Evolutionary conservation across 2,329 filamentous ascomycete species (phyloP).

Genomic region (Microdochium trichocladiopsis): DNA sequence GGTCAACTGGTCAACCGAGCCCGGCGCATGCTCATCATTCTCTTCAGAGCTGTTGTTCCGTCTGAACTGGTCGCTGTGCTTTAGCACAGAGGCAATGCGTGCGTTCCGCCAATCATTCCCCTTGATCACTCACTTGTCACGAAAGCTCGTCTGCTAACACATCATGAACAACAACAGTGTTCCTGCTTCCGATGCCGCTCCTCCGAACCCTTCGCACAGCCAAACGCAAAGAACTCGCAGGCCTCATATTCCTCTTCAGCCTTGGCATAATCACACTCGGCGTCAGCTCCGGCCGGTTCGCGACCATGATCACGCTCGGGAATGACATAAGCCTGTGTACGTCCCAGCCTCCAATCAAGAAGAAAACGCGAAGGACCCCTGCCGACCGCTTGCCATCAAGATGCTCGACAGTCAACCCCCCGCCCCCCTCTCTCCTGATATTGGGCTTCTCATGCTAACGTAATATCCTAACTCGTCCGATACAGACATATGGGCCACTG

Average conservation of each 20-base stretch:
- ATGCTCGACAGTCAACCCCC: too few relatives aligned
- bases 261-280: conserved; percentile 5
- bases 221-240: conserved; percentile 2
- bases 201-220: conserved; percentile 3
- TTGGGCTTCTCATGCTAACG: too few relatives aligned
- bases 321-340: conserved; percentile 6
- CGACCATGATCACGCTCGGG: conserved; percentile 3
- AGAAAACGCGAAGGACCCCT: too few relatives aligned
- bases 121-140: background rate
- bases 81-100: conserved; percentile 3
- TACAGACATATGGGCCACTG: conserved; percentile 5
- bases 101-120: background rate
- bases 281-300: conserved; percentile 6
- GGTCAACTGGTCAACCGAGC: conserved; percentile 1
- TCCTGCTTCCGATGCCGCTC: conserved; percentile 4
- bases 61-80: conserved; percentile 4
- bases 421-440: too few relatives aligned
- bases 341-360: background rate
- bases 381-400: too few relatives aligned
- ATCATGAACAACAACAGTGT: conserved; percentile 1
- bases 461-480: too few relatives aligned
- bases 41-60: background rate
- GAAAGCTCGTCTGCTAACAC: background rate
- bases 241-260: conserved; percentile 3
- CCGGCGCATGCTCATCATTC: background rate